These are phyloP conservation scores for Sugiyamaella sp. DNA, from an alignment of 1,139 yeast genomes.

Conservation along the genomic window DNA sequence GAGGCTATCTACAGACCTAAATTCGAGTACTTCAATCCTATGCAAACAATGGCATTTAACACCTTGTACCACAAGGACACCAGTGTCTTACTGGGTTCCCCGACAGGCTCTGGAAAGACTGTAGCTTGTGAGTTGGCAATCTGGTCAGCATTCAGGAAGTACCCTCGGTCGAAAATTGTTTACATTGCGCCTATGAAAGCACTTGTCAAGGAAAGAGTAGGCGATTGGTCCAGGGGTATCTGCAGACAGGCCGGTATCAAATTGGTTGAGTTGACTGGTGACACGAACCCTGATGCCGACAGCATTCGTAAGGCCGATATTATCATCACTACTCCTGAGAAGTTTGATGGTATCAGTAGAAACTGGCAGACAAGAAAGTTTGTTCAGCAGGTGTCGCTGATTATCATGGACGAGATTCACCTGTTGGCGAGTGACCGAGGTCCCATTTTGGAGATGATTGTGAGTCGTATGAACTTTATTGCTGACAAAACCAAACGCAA, in stretches of 20 bases:
- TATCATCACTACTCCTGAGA: conserved; percentile 95
- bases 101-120: conserved; percentile 98
- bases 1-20: conserved; percentile 67
- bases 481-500: conserved; percentile 75
- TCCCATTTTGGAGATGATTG: conserved; percentile 97
- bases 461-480: conserved; percentile 94
- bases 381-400: conserved; percentile 87
- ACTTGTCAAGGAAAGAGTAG: conserved; percentile 92
- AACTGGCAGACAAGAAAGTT: conserved; percentile 95
- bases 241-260: conserved; percentile 49
- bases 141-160: conserved; percentile 88
- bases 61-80: conserved; percentile 77
- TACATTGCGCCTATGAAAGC: conserved; percentile 99
- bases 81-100: conserved; percentile 92
- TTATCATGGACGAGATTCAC: conserved; percentile 98
- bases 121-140: conserved; percentile 96
- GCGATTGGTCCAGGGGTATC: conserved; percentile 84
- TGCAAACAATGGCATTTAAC: conserved; percentile 98
- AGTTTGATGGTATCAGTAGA: conserved; percentile 98
- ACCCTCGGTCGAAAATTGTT: conserved; percentile 81
- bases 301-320: conserved; percentile 91
- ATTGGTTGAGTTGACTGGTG: conserved; percentile 95
- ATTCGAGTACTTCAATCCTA: conserved; percentile 91
- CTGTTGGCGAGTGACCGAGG: conserved; percentile 97
- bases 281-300: conserved; percentile 84